Evolutionary conservation across 1,284 basidiomycete species (phyloP), one percentile per base, ranked within the genome.

Genomic region (Trichosporon inkin): DNA sequence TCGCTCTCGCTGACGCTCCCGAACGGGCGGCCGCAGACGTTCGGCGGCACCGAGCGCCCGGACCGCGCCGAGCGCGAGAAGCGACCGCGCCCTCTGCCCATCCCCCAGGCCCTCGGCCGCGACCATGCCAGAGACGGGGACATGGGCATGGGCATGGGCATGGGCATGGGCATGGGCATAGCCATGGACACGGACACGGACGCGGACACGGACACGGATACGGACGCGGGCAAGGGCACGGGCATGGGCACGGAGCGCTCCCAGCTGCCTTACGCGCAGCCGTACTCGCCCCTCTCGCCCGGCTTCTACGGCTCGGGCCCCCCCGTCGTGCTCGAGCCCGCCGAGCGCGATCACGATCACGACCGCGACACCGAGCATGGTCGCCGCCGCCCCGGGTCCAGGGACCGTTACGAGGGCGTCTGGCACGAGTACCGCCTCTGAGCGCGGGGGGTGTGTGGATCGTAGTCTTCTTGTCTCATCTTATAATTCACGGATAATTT

Each of bases 181-280:
- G 8, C 5, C 28, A 8, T 8, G 28, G 28, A 49, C n/a, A n/a
- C n/a, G n/a, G n/a, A n/a, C n/a, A n/a, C n/a, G n/a, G n/a, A n/a
- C n/a, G n/a, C n/a, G n/a, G n/a, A n/a, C n/a, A n/a, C n/a, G n/a
- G n/a, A n/a, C n/a, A n/a, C n/a, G n/a, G n/a, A n/a, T n/a, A n/a
- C n/a, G n/a, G n/a, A n/a, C n/a, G n/a, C n/a, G n/a, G n/a, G n/a
- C n/a, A 32, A 32, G 28, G 8, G 5, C 28, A 8, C 4, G 28
- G 28, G 4, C 28, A 32, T 5, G 28, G 8, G 28, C 28, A 8
- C 28, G 28, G 28, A 49, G 16, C 24, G 44, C 22, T 28, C 22
- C 24, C 44, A 49, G 44, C 44, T 49, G 24, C 44, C 44, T 3
- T 49, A 49, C 44, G 44, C 44, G 14, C 44, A 49, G 44, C 44